Percentiles rank a stretch among this genome's conserved stretches.
These are phyloP conservation scores for Trypanosoma cruzi DNA, from an alignment of 208 protist species.

Conservation along the genomic window DNA sequence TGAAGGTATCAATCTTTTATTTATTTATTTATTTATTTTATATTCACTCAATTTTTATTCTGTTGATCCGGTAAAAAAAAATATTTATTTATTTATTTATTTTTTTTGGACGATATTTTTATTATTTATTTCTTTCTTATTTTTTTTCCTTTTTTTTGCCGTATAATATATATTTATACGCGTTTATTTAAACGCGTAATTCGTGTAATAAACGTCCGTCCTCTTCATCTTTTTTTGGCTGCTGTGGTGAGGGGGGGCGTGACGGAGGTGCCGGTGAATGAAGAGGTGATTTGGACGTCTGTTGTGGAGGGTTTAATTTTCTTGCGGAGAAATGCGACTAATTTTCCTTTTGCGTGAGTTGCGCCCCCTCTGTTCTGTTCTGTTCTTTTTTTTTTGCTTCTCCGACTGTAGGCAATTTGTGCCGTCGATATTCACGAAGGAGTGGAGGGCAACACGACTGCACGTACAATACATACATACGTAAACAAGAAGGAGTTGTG, in stretches of 20 bases:
- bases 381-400: neutral
- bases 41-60: neutral
- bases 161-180: neutral
- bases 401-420: neutral
- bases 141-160: neutral
- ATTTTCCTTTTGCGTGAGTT: neutral
- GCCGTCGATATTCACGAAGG: neutral
- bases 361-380: too few species aligned
- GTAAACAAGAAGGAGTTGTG: neutral
- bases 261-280: too few species aligned
- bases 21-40: neutral
- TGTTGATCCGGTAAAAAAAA: too few species aligned
- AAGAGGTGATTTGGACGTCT: too few species aligned
- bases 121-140: neutral
- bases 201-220: too few species aligned
- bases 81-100: neutral
- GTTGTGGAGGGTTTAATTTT: too few species aligned
- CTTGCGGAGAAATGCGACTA: too few species aligned
- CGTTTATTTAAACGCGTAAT: neutral
- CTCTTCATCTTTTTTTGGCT: too few species aligned
- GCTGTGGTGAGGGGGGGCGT: too few species aligned
- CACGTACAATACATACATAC: too few species aligned
- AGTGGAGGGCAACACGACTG: neutral
- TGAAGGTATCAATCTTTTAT: too few species aligned
- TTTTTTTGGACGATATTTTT: neutral